Base-by-base conservation (phyloP, 2,329 filamentous ascomycete species). In the Cordyceps fumosorosea region DNA sequence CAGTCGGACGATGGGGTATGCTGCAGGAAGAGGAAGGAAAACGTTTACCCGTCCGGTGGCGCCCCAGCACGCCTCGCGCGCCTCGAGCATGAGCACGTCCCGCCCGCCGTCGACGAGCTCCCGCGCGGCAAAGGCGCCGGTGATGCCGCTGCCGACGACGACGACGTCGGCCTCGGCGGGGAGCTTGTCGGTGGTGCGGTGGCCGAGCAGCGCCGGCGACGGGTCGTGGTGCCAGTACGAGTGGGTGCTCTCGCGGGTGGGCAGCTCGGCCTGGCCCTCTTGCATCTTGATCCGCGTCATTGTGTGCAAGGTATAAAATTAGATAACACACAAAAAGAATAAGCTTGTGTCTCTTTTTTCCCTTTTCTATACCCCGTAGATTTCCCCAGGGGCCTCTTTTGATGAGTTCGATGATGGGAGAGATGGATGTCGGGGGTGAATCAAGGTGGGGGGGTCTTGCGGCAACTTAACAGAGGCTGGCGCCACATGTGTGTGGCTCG, bases 191-290 rank as follows among this genome's bases (percentile, higher is more conserved):
- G 89, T 92, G 0, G 88, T 87, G 18, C 84, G 81, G 69, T 91
- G 86, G n/a, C 86, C 86, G 0, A 85, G 74, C 5, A 93, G 80
- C 62, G 80, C 78, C 58, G 80, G 69, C 3, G 87, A 89, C 0
- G 88, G 88, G 63, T 89, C 80, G 58, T 78, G 81, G 69, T 89
- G 89, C 90, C 90, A 93, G 77, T 89, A 92, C 0, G 89, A 89
- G 29, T 74, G 71, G 3, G 85, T 88, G 47, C 87, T 84, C 45
- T 82, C 77, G 3, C 78, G 74, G 3, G 83, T 84, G 3, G 89
- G 89, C 22, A 91, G 78, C 55, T 79, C 81, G 1, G 83, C 75
- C 66, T 81, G 78, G 57, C 72, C 71, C 16, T 73, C 67, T 32
- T 66, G 67, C 7, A 73, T 63, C 20, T 65, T 68, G 3, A 66